phyloP scores from a whole-genome alignment of 768 basidiomycete species.

The Suillus hirtellus region DNA sequence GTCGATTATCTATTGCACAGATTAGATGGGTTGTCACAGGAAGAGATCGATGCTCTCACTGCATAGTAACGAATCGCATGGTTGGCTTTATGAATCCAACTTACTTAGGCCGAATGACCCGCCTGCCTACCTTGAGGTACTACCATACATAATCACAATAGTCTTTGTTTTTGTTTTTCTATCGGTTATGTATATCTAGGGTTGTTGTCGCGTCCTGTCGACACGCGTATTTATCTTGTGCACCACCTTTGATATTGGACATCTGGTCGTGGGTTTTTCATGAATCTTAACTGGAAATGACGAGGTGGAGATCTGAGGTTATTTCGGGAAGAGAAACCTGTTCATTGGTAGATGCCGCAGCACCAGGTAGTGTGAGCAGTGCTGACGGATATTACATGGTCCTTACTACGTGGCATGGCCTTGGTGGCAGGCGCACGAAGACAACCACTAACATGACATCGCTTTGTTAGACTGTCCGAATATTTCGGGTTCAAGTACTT shows the following conservation, averaged over 20 bases:
- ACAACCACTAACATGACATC: background rate
- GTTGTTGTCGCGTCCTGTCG: background rate
- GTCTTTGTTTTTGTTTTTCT: background rate
- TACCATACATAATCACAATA: conserved; percentile 4
- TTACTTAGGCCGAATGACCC: background rate
- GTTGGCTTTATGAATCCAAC: background rate
- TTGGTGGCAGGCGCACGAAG: background rate
- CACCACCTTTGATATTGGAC: background rate
- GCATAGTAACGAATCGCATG: conserved; percentile 14
- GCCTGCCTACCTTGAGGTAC: background rate
- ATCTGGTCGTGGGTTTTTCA: background rate
- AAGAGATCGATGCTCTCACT: conserved; percentile 71
- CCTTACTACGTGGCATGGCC: background rate
- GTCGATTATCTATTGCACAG: conserved; percentile 94
- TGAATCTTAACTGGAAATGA: background rate
- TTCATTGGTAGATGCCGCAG: background rate
- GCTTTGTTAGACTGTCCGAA: background rate
- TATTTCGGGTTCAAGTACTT: background rate
- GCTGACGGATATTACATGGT: background rate
- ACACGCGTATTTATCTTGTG: background rate
- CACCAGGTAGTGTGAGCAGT: background rate
- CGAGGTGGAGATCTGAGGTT: background rate
- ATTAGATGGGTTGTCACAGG: conserved; percentile 79
- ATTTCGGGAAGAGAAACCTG: background rate
- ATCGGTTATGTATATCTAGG: too few relatives aligned